Evolutionary conservation across 495 filamentous ascomycete species (phyloP), one percentile per base, ranked within the genome.

Genomic region (Annulohypoxylon nitens): DNA sequence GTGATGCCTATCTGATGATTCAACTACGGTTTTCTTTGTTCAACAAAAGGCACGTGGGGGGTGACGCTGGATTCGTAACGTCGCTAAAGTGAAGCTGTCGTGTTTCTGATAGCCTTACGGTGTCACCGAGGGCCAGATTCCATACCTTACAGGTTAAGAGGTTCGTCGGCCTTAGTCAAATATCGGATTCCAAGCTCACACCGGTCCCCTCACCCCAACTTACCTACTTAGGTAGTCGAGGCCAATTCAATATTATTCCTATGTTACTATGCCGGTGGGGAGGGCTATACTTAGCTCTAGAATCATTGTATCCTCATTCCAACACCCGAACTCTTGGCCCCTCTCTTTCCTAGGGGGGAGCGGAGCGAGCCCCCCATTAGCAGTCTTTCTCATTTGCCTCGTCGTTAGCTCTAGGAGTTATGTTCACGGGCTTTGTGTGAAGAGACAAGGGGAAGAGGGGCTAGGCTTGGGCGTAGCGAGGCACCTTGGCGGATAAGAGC

Each of bases 241-340:
- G n/a, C 54, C 34, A 69, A 43, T 48, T 30, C 30, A 30, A 30
- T 6, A 30, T 30, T 51, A 59, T 60, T 54, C 55, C 45, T 50
- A 69, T 66, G 71, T 69, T 64, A 69, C 66, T 59, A 41, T 65
- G 39, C 55, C 71, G 55, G 71, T 69, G 71, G 71, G 58, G 64
- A 64, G 55, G 51, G 34, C 45, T 55, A 48, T 61, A 57, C 41
- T 62, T 66, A 74, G 66, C 65, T 74, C 55, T 69, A 66, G 61
- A 74, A 67, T 68, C 45, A 58, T 67, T 48, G 50, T 66, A 74
- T 47, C 54, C 65, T 74, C 66, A 48, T 65, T 61, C 25, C 34
- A 62, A 61, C 30, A 64, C 57, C 61, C 14, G 58, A 54, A 39
- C 54, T 62, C 58, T 70, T 60, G 62, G 67, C 67, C 72, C 72